Evolutionary conservation across 257 asterid species (phyloP), one percentile per base, ranked within the genome.

Genomic region (Schizonepeta tenuifolia): DNA sequence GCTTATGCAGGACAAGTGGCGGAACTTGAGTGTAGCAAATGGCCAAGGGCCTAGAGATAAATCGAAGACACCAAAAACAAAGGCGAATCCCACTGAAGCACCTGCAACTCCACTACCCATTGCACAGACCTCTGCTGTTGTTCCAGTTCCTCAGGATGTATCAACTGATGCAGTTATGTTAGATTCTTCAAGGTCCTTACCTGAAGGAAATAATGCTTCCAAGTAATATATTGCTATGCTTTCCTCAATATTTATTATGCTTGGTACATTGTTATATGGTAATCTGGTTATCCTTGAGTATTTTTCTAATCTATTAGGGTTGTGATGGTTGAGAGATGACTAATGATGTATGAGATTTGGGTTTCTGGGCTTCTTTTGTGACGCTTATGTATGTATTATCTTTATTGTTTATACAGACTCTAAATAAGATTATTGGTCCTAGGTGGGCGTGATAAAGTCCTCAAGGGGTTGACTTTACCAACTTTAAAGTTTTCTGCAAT

Each of bases 1-100:
- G 67, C 55, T 81, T 65, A 8, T 26, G n/a, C 78, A 91, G 99
- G 98, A 95, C 83, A 95, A 95, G 82, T 95, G 98, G 98, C 78
- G 99, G 72, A 94, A 94, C 76, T 83, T 94, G 86, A 86, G 86
- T 70, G 96, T 87, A 61, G 94, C 96, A 56, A 89, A 74, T 77
- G 97, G 91, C 43, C 86, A 77, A 79, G 86, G 82, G 3, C 82
- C 95, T 22, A 85, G 93, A 80, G 97, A 89, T 22, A 94, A 86
- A 76, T 82, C 88, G 7, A 88, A 86, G 87, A 51, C 83, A 61
- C 87, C 77, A 17, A 91, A 92, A 69, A 58, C 71, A 18, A 90
- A 87, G 86, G 81, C 67, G 28, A 77, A 35, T 82, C 56, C 87
- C 60, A 88, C 82, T 74, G 97, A 86, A 51, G 71, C 82, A 72